Base-by-base conservation (phyloP, 2,329 filamentous ascomycete species). In the Gremmenia infestans region DNA sequence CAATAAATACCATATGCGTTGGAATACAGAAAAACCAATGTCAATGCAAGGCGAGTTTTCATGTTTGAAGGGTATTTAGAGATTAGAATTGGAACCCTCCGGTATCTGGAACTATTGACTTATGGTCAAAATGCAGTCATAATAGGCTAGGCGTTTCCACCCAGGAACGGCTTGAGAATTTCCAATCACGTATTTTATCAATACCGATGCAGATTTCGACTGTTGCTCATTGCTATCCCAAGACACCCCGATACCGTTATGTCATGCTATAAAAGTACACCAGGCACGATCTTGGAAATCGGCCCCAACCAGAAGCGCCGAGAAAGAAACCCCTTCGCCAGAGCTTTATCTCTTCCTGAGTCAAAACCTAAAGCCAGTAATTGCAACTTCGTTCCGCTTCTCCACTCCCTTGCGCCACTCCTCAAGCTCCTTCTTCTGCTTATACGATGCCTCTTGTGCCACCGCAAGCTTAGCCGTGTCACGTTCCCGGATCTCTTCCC, bases 301-400 rank as follows among this genome's bases (percentile, higher is more conserved):
- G n/a, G 19, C 19, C 17, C 11, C 7, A 12, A 22, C 45, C 45
- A 47, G 23, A 47, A 47, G 23, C 12, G 14, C n/a, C 23, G 17
- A 12, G n/a, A 45, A 22, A 23, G 25, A 12, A 12, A 17, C 3
- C 19, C 45, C 45, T 15, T 15, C 19, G 12, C 45, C 14, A 15
- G 14, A 47, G 12, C 12, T 11, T 5, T 5, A 45, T 5, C 19
- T 12, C 19, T 19, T 12, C 5, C 11, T 14, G 9, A 19, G 4
- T 22, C 32, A 47, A 17, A 47, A 65, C 46, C 54, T 63, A 28
- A 63, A 63, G 9, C 61, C 61, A 28, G 53, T 57, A n/a, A 66
- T 54, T 23, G 55, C 56, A 14, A 64, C 56, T n/a, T 63, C 59
- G 32, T 60, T 60, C 48, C 42, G 40, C 12, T 52, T 52, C 37